Evolutionary conservation across 805 yeast genomes (phyloP).

Genomic region (Candida odintsovae): DNA sequence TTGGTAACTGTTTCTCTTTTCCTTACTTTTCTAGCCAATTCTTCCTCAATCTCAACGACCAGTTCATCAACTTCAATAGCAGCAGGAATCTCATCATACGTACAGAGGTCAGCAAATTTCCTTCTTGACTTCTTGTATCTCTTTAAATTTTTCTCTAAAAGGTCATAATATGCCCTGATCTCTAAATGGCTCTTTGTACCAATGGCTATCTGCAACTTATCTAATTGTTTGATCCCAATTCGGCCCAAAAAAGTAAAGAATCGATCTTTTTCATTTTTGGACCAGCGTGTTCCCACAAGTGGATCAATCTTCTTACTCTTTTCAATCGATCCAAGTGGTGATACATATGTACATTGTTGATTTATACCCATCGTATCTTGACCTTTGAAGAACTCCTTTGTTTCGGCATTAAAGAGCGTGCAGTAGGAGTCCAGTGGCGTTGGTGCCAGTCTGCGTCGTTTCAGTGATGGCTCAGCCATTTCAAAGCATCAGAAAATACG

Average conservation of each 20-base stretch:
- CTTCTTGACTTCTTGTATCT: constrained; percentile 20
- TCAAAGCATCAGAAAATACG: not conserved
- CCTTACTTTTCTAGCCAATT: constrained; percentile 20
- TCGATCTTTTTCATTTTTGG: constrained; percentile 39
- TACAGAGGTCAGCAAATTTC: constrained; percentile 20
- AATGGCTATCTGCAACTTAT: constrained; percentile 32
- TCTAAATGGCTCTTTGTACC: constrained; percentile 39
- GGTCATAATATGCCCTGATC: constrained; percentile 38
- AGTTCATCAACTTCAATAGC: constrained; percentile 46
- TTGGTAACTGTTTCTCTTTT: not conserved
- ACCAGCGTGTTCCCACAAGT: constrained; percentile 32
- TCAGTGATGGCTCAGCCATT: not conserved
- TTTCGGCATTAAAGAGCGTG: not conserved
- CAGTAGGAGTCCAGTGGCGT: not conserved
- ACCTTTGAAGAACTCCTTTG: not conserved
- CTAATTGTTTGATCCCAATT: constrained; percentile 42
- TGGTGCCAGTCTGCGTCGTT: not conserved
- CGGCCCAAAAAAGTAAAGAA: constrained; percentile 47
- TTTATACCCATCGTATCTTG: not conserved
- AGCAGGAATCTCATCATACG: constrained; percentile 43
- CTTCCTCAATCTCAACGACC: constrained; percentile 39
- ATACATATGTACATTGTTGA: constrained; percentile 6
- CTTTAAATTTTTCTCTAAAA: constrained; percentile 28
- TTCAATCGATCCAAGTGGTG: not conserved
- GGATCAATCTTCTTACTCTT: not conserved